Base-by-base conservation (phyloP, 148 eudicot genomes). In the Euryodendron excelsum region DNA sequence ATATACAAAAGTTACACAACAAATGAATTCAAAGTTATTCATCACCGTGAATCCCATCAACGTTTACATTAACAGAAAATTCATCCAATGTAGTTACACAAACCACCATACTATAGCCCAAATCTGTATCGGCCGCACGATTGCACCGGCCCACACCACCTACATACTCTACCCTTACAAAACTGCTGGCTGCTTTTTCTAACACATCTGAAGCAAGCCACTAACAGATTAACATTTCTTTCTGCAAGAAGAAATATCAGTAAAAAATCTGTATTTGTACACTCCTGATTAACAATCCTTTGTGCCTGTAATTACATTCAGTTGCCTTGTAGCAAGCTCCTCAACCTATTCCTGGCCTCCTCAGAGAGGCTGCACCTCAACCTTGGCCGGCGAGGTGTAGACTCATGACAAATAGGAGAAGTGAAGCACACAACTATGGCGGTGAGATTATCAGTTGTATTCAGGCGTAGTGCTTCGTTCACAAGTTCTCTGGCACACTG, bases 361-460 rank as follows among this genome's bases (percentile, higher is more conserved):
- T 85, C 88, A 10, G 90, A 85, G 75, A 88, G 71, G 80, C 67
- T 77, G 69, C 84, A 72, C 71, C 87, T 83, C 50, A 82, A 77
- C 60, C 81, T 85, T 27, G 79, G 81, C 64, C 88, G 68, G 23
- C 56, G 88, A 52, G 80, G 62, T 59, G 64, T 50, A 52, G 82
- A 18, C n/a, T 82, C 83, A 14, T 62, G 53, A 23, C 31, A 21
- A 53, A 75, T 66, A 21, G 75, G 78, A 18, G 83, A 45, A 65
- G 85, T 65, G 63, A 90, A 82, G 73, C 90, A 88, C 30, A 90
- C 86, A 13, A 90, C 86, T 45, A 90, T 77, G 0, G 80, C 93
- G 8, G 93, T 86, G 27, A 90, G 83, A 50, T 90, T 88, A 67
- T 90, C 93, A 28, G 39, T n/a, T 33, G 87, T 9, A n/a, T 81